Percentiles rank a stretch among this genome's conserved stretches.
Evolutionary conservation across 2,329 filamentous ascomycete species (phyloP).

Genomic region (Aspergillus terreus): DNA sequence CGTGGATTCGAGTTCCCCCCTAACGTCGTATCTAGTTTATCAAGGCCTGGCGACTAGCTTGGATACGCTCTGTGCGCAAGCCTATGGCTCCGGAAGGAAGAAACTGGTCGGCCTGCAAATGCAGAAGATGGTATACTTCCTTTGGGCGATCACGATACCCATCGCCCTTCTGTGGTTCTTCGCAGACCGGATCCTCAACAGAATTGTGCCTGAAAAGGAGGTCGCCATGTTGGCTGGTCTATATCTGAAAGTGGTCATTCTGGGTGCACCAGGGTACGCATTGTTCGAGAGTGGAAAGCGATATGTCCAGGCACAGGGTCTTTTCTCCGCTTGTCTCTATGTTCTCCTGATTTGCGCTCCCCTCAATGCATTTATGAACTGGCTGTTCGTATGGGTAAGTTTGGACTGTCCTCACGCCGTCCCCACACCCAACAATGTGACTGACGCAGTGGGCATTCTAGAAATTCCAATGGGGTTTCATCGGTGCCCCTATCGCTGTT

Average conservation of each 20-base stretch:
- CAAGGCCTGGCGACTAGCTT: constrained; percentile 85
- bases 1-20: background rate
- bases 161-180: constrained; percentile 69
- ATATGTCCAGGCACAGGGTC: constrained; percentile 80
- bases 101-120: constrained; percentile 82
- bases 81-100: constrained; percentile 86
- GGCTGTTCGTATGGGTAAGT: constrained; percentile 69
- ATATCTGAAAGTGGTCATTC: constrained; percentile 67
- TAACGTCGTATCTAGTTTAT: constrained; percentile 50
- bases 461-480: constrained; percentile 62
- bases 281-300: constrained; percentile 78
- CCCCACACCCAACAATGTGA: background rate
- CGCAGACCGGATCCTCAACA: constrained; percentile 61
- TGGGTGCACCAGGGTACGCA: constrained; percentile 72
- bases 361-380: constrained; percentile 76
- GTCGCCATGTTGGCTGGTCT: constrained; percentile 68
- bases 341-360: constrained; percentile 79
- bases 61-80: constrained; percentile 90
- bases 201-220: constrained; percentile 67
- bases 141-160: constrained; percentile 68
- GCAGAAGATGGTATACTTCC: constrained; percentile 76
- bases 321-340: constrained; percentile 80
- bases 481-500: constrained; percentile 76
- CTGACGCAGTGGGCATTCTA: constrained; percentile 7
- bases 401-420: background rate